These are phyloP conservation scores for Dendrocalamus latiflorus DNA, from an alignment of 202 grass and related monocot genomes.

Conservation along the genomic window DNA sequence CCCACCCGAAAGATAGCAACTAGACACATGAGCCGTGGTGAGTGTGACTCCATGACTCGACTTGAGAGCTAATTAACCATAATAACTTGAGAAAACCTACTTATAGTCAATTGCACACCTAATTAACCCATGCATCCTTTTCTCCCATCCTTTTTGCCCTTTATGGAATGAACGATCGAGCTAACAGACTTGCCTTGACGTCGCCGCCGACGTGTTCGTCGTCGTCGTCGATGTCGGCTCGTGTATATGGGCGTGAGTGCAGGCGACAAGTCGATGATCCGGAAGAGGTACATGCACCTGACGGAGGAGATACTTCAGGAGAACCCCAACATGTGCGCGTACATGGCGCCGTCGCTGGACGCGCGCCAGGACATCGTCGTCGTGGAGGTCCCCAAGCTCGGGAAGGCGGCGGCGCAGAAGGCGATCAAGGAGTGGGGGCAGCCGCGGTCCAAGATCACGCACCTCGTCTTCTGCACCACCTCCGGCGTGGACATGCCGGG, in stretches of 20 bases:
- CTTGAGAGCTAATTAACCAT: neutral
- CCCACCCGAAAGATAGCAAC: neutral
- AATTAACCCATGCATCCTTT: neutral
- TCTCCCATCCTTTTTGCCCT: neutral
- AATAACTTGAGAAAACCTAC: neutral
- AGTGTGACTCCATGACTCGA: neutral
- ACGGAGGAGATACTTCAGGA: too few species aligned
- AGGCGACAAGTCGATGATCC: constrained; percentile 85
- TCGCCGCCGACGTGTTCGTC: neutral
- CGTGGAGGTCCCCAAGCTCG: too few species aligned
- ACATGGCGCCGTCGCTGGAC: too few species aligned
- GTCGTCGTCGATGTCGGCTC: neutral
- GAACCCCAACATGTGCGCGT: too few species aligned
- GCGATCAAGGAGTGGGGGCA: too few species aligned
- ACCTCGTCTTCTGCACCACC: too few species aligned
- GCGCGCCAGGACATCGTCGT: too few species aligned
- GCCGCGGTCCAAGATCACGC: too few species aligned
- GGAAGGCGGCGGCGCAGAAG: too few species aligned
- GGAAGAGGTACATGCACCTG: too few species aligned
- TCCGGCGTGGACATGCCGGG: too few species aligned
- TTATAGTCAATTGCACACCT: neutral
- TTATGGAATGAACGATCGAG: neutral
- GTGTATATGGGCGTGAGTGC: neutral
- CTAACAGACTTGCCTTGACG: neutral
- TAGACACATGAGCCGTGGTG: neutral